Evolutionary conservation across 495 filamentous ascomycete genomes (phyloP).

Genomic region (Tuber aestivum): DNA sequence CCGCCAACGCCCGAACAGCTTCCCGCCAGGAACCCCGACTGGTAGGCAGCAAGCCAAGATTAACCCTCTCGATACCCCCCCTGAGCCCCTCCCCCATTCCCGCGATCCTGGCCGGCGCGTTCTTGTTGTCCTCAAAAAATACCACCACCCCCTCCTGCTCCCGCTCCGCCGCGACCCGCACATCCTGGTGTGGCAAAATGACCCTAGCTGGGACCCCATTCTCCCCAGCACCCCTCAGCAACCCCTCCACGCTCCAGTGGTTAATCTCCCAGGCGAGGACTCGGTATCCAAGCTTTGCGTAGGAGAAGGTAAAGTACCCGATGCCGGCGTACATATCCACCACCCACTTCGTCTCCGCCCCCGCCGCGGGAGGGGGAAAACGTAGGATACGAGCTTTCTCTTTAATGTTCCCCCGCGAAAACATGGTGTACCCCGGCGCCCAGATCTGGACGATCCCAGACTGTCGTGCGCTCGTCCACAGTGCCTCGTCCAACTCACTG

Average conservation of each 20-base stretch:
- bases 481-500: slow-evolving; percentile 56
- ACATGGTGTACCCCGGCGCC: slow-evolving; percentile 88
- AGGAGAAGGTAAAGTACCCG: slow-evolving; percentile 84
- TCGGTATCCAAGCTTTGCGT: slow-evolving; percentile 62
- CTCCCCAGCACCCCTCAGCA: slow-evolving; percentile 59
- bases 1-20: slow-evolving; percentile 54
- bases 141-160: slow-evolving; percentile 53
- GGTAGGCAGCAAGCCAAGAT: slow-evolving; percentile 70
- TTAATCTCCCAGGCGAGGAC: slow-evolving; percentile 88
- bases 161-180: slow-evolving; percentile 37
- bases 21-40: slow-evolving; percentile 60
- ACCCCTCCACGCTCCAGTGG: slow-evolving; percentile 77
- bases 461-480: slow-evolving; percentile 71
- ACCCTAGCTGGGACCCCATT: slow-evolving; percentile 62
- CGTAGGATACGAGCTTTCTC: slow-evolving; percentile 72
- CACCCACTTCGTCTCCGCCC: slow-evolving; percentile 50
- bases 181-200: slow-evolving; percentile 43
- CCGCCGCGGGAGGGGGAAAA: slow-evolving; percentile 4
- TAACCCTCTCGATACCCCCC: slow-evolving; percentile 58
- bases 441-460: slow-evolving; percentile 78
- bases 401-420: slow-evolving; percentile 77
- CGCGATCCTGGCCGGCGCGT: slow-evolving; percentile 50
- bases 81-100: slow-evolving; percentile 37
- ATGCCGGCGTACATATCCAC: slow-evolving; percentile 88
- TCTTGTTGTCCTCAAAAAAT: slow-evolving; percentile 64